Percentiles rank a stretch among this genome's conserved stretches.
These are phyloP conservation scores for Penicillium sp. DNA, from an alignment of 2,329 filamentous ascomycete genomes.

Conservation along the genomic window DNA sequence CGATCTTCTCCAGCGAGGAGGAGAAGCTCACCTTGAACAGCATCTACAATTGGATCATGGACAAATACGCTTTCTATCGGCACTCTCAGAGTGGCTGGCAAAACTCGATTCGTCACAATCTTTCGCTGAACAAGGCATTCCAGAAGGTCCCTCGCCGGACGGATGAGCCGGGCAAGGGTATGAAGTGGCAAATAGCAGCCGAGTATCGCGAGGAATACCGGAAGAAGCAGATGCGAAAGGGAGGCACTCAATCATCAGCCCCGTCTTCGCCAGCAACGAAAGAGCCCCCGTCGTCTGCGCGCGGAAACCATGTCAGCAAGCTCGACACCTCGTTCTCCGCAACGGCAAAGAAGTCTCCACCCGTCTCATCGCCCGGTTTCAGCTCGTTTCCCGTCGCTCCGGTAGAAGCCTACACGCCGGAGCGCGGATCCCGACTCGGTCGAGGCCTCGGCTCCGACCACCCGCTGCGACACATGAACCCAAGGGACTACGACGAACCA, in stretches of 20 bases:
- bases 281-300: slow-evolving; percentile 38
- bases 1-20: slow-evolving; percentile 80
- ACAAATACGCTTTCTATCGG: slow-evolving; percentile 89
- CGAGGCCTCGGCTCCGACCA: slow-evolving; percentile 31
- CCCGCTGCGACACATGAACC: slow-evolving; percentile 32
- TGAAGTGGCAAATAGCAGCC: slow-evolving; percentile 95
- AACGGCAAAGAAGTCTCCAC: slow-evolving; percentile 36
- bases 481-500: slow-evolving; percentile 41
- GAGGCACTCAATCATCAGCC: slow-evolving; percentile 41
- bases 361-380: slow-evolving; percentile 39
- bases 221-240: slow-evolving; percentile 56
- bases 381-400: slow-evolving; percentile 43
- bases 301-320: slow-evolving; percentile 32
- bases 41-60: slow-evolving; percentile 91
- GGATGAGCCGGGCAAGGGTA: slow-evolving; percentile 94
- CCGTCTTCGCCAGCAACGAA: slow-evolving; percentile 47
- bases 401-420: slow-evolving; percentile 48
- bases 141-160: slow-evolving; percentile 88
- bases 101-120: slow-evolving; percentile 95
- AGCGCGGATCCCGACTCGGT: slow-evolving; percentile 42
- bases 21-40: slow-evolving; percentile 86
- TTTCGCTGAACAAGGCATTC: slow-evolving; percentile 92
- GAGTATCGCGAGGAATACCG: slow-evolving; percentile 84
- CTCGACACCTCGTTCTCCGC: slow-evolving; percentile 42
- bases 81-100: slow-evolving; percentile 87